Evolutionary conservation across 805 yeast genomes (phyloP).

Genomic region (Suhomyces prunicola): DNA sequence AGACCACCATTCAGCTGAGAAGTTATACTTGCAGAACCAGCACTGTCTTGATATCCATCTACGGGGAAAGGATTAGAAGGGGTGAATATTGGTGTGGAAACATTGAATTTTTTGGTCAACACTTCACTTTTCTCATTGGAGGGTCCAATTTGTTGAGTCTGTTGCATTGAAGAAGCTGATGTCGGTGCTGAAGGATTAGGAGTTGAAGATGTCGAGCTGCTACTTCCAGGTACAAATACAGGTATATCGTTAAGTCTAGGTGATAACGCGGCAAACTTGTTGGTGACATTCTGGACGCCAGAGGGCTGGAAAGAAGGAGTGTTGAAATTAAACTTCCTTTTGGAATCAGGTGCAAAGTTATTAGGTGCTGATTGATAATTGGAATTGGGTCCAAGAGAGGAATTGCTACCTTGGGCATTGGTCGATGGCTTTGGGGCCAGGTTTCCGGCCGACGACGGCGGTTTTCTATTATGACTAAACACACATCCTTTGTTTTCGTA

Average conservation of each 20-base stretch:
- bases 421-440: background rate
- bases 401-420: conserved; percentile 15
- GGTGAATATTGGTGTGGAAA: conserved; percentile 39
- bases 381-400: conserved; percentile 50
- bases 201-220: background rate
- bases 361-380: conserved; percentile 5
- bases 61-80: conserved; percentile 16
- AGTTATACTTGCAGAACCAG: background rate
- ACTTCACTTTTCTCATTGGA: background rate
- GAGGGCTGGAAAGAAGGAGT: conserved; percentile 46
- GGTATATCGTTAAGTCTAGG: conserved; percentile 49
- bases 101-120: conserved; percentile 29
- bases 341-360: conserved; percentile 17
- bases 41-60: background rate
- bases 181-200: background rate
- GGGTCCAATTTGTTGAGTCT: background rate
- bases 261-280: conserved; percentile 45
- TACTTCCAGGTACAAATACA: conserved; percentile 41
- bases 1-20: background rate
- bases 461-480: conserved; percentile 59
- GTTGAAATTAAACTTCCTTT: conserved; percentile 36
- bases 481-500: conserved; percentile 86
- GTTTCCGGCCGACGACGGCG: background rate
- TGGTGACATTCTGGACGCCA: conserved; percentile 23
- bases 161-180: background rate